A percentile compares a stretch with the other conserved stretches of the same genome.
Conservation (phyloP, 106 monocot genomes). For the Ottelia alismoides region DNA sequence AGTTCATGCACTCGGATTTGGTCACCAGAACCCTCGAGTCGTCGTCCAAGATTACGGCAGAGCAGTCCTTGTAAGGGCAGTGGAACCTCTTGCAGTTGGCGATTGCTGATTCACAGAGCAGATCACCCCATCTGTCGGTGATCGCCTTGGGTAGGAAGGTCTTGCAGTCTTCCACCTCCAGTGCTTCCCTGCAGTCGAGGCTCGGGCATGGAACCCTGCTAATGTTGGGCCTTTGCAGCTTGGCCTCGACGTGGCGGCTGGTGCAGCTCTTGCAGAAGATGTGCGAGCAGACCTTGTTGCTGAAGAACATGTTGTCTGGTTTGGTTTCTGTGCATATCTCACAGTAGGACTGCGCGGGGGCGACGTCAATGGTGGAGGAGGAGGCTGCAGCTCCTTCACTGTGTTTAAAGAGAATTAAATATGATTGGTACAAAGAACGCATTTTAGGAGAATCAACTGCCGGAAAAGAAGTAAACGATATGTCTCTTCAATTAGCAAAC, state of each 20-base stretch:
- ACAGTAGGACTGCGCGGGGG: too few relatives aligned
- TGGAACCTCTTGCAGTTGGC: conserved; percentile 4
- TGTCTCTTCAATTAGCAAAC: too few relatives aligned
- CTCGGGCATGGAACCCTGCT: conserved; percentile 9
- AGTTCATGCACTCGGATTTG: conserved; percentile 32
- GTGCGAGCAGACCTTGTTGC: conserved; percentile 15
- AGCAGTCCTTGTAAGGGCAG: conserved; percentile 58
- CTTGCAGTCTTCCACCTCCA: too few relatives aligned
- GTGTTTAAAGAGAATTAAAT: too few relatives aligned
- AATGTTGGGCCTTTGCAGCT: conserved; percentile 19
- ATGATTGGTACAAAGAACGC: too few relatives aligned
- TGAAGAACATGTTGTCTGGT: neutral
- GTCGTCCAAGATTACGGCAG: conserved; percentile 21
- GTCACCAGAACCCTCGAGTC: conserved; percentile 13
- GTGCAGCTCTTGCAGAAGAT: conserved; percentile 28
- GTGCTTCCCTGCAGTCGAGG: conserved; percentile 3
- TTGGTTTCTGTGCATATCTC: too few relatives aligned
- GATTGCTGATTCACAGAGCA: conserved; percentile 24
- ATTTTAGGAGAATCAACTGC: too few relatives aligned
- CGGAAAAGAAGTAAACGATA: too few relatives aligned
- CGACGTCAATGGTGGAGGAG: too few relatives aligned
- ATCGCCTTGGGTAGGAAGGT: conserved; percentile 11
- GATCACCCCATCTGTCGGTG: conserved; percentile 20
- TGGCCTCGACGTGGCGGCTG: conserved; percentile 14
- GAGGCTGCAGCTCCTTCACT: too few relatives aligned